Percentiles rank a stretch among this genome's conserved stretches.
These are phyloP conservation scores for Gaeumannomyces tritici DNA, from an alignment of 2,329 filamentous ascomycete genomes.

Conservation along the genomic window DNA sequence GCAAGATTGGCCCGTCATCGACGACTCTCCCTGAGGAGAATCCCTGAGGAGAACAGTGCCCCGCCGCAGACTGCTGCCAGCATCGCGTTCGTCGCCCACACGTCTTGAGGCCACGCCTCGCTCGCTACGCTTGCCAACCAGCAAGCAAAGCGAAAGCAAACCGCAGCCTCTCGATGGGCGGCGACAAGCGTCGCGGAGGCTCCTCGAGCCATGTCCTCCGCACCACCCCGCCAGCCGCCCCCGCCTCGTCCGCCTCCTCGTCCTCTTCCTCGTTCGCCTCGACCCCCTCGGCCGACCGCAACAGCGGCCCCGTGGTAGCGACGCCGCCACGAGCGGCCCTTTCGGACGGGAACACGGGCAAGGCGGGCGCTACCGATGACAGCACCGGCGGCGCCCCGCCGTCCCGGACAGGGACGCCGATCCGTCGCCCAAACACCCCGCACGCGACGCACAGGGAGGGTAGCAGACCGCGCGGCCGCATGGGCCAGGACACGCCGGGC, in stretches of 20 bases:
- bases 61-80: no score
- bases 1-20: no score
- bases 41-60: background rate
- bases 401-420: background rate
- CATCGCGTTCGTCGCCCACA: no score
- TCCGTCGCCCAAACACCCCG: background rate
- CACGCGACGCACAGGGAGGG: background rate
- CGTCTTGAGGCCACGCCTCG: no score
- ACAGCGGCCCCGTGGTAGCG: conserved; percentile 24
- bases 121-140: background rate
- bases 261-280: conserved; percentile 15
- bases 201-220: conserved; percentile 19
- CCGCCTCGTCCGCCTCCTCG: conserved; percentile 15
- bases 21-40: background rate
- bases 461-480: background rate
- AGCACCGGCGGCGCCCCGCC: background rate
- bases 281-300: conserved; percentile 4
- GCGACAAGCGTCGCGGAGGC: conserved; percentile 17
- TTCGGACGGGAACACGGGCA: conserved; percentile 13
- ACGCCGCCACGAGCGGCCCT: conserved; percentile 30
- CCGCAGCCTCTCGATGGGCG: background rate
- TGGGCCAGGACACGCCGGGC: background rate
- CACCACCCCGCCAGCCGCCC: conserved; percentile 20
- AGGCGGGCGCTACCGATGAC: conserved; percentile 2
- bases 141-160: no score